Base-by-base conservation (phyloP, 768 basidiomycete species). In the Suillus americanus region DNA sequence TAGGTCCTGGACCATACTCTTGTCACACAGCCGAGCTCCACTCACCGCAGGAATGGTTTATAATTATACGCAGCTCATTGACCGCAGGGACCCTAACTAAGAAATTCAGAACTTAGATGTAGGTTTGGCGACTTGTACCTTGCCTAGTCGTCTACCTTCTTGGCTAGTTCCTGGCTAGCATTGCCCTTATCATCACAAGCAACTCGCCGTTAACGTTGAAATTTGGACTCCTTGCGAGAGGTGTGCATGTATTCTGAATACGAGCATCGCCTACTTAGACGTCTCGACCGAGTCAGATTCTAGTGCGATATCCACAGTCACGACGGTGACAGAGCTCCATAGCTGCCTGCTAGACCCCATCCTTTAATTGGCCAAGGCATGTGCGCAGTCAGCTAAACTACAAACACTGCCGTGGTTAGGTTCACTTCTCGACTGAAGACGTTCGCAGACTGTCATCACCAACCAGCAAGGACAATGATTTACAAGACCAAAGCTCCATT, bases 371-470 rank as follows among this genome's bases (percentile, higher is more conserved):
- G 30, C 20, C 30, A 30, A 53, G 30, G 2, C 18, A 33, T 53
- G 30, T 16, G 18, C 51, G 18, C 51, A 30, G 18, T 30, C 4
- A 53, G 28, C 25, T 28, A 28, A 50, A 13, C 50, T 18, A 28
- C 60, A 35, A 25, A 33, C 40, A 61, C 14, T n/a, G n/a, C 25
- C n/a, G 33, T 28, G 30, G 20, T 35, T 25, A 25, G 23, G 13
- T 33, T 37, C 13, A 65, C 62, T 50, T 65, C 61, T 65, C 61
- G 1, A 46, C 50, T 30, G 61, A 61, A 28, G 33, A 62, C 10
- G 41, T 65, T 35, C 30, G 61, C 23, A 53, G 30, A 30, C 30
- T 30, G 30, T 45, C 60, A 65, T 65, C 48, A 65, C 61, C 61
- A 28, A 54, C 20, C 20, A 33, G 45, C 20, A 20, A 12, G 41